Percentiles rank a stretch among this genome's conserved stretches.
phyloP scores from a whole-genome alignment of 2,329 filamentous ascomycete genomes.

The Lizonia empirigonia region DNA sequence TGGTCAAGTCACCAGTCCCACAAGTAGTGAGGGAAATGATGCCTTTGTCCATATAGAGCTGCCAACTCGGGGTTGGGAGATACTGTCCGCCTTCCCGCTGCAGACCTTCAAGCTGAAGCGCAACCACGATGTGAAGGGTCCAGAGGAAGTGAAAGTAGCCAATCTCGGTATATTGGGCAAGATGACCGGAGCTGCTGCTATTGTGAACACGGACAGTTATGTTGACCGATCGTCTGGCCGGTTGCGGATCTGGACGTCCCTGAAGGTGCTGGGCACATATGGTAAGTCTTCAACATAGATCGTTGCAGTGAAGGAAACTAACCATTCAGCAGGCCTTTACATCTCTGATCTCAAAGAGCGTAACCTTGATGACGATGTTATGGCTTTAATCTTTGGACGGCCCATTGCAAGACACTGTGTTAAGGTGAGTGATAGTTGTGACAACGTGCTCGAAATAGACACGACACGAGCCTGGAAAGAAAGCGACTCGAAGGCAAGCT shows the following conservation, averaged over 20 bases:
- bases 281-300: constrained; percentile 54
- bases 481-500: constrained; percentile 70
- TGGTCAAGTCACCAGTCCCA: constrained; percentile 64
- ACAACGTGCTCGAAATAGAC: constrained; percentile 76
- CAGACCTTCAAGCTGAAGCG: constrained; percentile 57
- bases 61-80: constrained; percentile 73
- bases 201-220: constrained; percentile 67
- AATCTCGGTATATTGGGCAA: constrained; percentile 81
- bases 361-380: constrained; percentile 68
- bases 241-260: constrained; percentile 67
- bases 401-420: constrained; percentile 73
- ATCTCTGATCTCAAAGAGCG: constrained; percentile 70
- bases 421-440: constrained; percentile 57
- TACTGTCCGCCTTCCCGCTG: constrained; percentile 76
- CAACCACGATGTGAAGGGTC: constrained; percentile 47
- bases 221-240: constrained; percentile 62
- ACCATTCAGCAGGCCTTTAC: constrained; percentile 66
- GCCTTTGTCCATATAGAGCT: constrained; percentile 67
- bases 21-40: constrained; percentile 54
- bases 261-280: constrained; percentile 80
- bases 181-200: constrained; percentile 85
- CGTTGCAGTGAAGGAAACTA: background rate
- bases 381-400: constrained; percentile 74
- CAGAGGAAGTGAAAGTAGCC: constrained; percentile 60
- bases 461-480: constrained; percentile 77